Evolutionary conservation across 805 yeast genomes (phyloP), one percentile per base, ranked within the genome.

Genomic region (Metschnikowia continentalis): DNA sequence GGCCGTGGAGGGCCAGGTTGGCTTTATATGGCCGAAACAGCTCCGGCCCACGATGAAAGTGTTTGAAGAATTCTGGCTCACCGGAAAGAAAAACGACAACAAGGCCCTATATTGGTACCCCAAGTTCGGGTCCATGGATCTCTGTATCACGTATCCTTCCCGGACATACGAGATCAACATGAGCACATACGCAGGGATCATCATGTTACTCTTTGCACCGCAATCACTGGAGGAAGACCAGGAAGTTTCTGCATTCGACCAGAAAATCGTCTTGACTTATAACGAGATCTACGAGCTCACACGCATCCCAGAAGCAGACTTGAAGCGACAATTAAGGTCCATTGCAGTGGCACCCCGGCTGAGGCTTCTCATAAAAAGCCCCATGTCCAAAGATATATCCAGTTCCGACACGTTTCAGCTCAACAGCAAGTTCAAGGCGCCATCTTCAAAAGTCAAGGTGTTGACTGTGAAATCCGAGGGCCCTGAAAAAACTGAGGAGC

Each of bases 301-400:
- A 0, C 74, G 77, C 7, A 86, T 94, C 2, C 94, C 96, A 0
- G 80, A 77, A 32, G 67, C 70, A 2, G 98, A 92, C 58, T 72
- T 92, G 36, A 75, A 78, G 17, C 77, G 96, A 51, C 92, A 90
- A 52, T 69, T 94, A 49, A 88, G 85, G 62, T 88, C 97, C 1
- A 79, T 94, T 32, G 83, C 96, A 0, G 87, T 90, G 41, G 92
- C 95, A 0, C 90, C 96, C 3, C 78, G 85, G 56, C 82, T 90
- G 54, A 77, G 94, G 54, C 72, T 92, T n/a, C 70, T 92, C 55
- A 72, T 75, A 32, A 92, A 90, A 61, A 72, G 64, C 17, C 96
- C 97, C 7, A 80, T 81, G 86, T 75, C 89, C 0, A 86, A 82
- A 54, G 89, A 83, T 2, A 82, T 90, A 32, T 79, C 78, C 45